These are phyloP conservation scores for Juncus effusus DNA, from an alignment of 176 grass and related monocot genomes.

Conservation along the genomic window DNA sequence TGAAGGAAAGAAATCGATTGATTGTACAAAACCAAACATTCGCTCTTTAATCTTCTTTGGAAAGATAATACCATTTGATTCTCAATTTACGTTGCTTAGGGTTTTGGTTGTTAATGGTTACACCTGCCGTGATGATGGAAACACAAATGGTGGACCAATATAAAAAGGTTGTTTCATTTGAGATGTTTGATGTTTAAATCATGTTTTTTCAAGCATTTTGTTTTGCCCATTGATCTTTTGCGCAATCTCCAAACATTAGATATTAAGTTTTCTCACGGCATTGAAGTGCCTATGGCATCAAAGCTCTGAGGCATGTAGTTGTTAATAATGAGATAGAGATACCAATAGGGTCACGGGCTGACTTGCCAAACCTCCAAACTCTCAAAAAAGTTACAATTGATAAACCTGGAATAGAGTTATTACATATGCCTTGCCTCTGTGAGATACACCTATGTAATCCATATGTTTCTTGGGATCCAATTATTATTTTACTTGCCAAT, in stretches of 20 bases:
- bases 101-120: not conserved
- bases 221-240: not conserved
- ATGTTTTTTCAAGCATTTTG: not conserved
- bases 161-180: not conserved
- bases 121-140: not conserved
- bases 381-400: no score
- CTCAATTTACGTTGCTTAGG: not conserved
- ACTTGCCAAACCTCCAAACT: no score
- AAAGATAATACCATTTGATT: not conserved
- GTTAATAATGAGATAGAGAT: not conserved
- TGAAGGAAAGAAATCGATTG: no score
- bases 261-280: not conserved
- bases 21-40: not conserved
- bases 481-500: no score
- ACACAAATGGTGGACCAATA: no score
- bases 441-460: no score
- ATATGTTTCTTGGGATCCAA: no score
- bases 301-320: not conserved
- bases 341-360: not conserved
- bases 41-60: not conserved
- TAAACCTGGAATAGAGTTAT: no score
- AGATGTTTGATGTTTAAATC: conserved; percentile 9
- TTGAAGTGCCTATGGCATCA: conserved; percentile 1
- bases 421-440: no score
- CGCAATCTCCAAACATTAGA: not conserved